Conservation (phyloP, 1,284 basidiomycete species). For the Ustilago sp. region DNA sequence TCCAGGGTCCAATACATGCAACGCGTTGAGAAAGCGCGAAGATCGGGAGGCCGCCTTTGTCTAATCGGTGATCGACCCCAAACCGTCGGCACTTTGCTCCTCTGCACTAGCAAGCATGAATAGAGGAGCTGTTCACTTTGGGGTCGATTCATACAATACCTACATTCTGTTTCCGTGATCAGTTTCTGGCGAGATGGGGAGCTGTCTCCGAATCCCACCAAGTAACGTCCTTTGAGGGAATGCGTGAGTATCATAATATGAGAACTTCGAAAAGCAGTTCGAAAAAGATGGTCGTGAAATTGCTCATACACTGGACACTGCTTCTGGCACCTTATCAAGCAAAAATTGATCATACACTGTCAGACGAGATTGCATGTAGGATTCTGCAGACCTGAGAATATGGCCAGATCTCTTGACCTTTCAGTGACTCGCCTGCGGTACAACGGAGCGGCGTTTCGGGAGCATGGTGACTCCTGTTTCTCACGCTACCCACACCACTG, state of each 20-base stretch:
- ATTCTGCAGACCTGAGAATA: background rate
- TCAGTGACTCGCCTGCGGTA: background rate
- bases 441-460: background rate
- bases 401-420: background rate
- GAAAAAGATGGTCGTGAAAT: background rate
- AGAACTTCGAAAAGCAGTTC: background rate
- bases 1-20: conserved; percentile 1
- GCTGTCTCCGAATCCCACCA: too few relatives aligned
- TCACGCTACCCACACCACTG: conserved; percentile 17
- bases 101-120: too few relatives aligned
- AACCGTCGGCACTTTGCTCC: too few relatives aligned
- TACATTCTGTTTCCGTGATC: too few relatives aligned
- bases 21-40: background rate
- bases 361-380: too few relatives aligned
- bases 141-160: too few relatives aligned
- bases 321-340: background rate
- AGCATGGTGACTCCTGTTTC: conserved; percentile 11
- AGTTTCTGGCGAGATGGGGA: too few relatives aligned
- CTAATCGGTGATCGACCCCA: too few relatives aligned
- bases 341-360: background rate
- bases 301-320: background rate
- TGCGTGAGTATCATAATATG: background rate
- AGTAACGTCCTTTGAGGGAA: too few relatives aligned
- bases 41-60: too few relatives aligned
- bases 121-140: too few relatives aligned